phyloP scores from a whole-genome alignment of 139 green algal species.

The Monoraphidium neglectum region DNA sequence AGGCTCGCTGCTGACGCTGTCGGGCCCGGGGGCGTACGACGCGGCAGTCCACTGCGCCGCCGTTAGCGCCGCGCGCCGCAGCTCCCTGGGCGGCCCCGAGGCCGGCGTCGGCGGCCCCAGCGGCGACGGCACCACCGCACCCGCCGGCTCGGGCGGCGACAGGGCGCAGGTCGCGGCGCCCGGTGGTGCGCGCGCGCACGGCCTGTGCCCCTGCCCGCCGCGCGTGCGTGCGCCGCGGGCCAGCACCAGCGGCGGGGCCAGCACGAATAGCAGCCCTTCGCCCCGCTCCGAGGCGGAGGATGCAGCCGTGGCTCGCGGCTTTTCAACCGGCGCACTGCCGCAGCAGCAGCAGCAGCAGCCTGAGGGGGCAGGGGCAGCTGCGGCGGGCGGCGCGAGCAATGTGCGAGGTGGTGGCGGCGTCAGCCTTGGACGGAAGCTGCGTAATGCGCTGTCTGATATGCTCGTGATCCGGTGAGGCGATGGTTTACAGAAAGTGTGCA shows the following conservation, averaged over 20 bases:
- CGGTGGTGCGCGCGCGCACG: background rate
- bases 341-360: constrained; percentile 3
- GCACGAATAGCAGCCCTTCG: background rate
- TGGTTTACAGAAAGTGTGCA: too few relatives aligned
- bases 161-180: background rate
- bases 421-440: constrained; percentile 41
- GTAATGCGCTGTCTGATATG: constrained; percentile 32
- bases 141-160: background rate
- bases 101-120: background rate
- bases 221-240: background rate
- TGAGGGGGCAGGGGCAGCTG: background rate
- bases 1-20: constrained; percentile 79
- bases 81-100: background rate
- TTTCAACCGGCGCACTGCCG: background rate
- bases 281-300: background rate
- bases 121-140: background rate
- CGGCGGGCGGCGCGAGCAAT: background rate
- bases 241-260: constrained; percentile 1
- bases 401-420: constrained; percentile 11
- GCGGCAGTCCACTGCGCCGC: constrained; percentile 89
- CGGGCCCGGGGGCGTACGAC: constrained; percentile 86
- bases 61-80: constrained; percentile 78
- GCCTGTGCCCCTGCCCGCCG: background rate
- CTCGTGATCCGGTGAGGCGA: constrained; percentile 24
- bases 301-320: background rate